Evolutionary conservation across 73 alveolate species (phyloP).

Genomic region (Tetrahymena thermophila): DNA sequence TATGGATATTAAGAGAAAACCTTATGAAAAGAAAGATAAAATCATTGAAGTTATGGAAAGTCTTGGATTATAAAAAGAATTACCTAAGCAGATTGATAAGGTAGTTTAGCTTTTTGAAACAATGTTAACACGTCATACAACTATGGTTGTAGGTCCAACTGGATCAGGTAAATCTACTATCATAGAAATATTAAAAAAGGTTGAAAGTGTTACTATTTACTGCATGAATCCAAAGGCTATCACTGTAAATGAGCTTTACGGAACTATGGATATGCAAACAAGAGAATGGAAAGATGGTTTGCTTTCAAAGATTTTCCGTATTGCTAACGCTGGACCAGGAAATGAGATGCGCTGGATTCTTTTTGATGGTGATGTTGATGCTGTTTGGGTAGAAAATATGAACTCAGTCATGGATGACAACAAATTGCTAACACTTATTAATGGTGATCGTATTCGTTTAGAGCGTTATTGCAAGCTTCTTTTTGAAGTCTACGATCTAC

Average conservation of each 20-base stretch:
- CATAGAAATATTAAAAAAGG: constrained; percentile 78
- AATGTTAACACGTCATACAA: constrained; percentile 92
- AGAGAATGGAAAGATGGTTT: constrained; percentile 97
- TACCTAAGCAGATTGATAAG: constrained; percentile 90
- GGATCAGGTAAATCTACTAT: constrained; percentile 98
- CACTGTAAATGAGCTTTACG: constrained; percentile 68
- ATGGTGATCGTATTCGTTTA: constrained; percentile 98
- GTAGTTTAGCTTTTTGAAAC: constrained; percentile 97
- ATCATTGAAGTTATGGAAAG: constrained; percentile 74
- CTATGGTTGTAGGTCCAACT: constrained; percentile 95
- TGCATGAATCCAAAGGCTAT: constrained; percentile 81
- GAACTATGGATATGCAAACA: constrained; percentile 68
- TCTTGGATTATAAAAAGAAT: constrained; percentile 42
- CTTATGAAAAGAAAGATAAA: constrained; percentile 78
- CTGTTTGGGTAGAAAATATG: constrained; percentile 99
- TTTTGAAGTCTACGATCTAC: constrained; percentile 59
- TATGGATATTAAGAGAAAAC: constrained; percentile 81
- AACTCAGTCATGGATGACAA: constrained; percentile 99
- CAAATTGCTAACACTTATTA: constrained; percentile 93
- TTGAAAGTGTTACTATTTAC: constrained; percentile 54
- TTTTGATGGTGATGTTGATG: constrained; percentile 99
- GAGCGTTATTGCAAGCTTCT: constrained; percentile 84
- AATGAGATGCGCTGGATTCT: constrained; percentile 88
- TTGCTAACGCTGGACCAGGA: constrained; percentile 39
- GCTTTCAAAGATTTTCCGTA: constrained; percentile 26